Evolutionary conservation across 2,329 filamentous ascomycete species (phyloP), one percentile per base, ranked within the genome.

Genomic region (Byssothecium circinans): DNA sequence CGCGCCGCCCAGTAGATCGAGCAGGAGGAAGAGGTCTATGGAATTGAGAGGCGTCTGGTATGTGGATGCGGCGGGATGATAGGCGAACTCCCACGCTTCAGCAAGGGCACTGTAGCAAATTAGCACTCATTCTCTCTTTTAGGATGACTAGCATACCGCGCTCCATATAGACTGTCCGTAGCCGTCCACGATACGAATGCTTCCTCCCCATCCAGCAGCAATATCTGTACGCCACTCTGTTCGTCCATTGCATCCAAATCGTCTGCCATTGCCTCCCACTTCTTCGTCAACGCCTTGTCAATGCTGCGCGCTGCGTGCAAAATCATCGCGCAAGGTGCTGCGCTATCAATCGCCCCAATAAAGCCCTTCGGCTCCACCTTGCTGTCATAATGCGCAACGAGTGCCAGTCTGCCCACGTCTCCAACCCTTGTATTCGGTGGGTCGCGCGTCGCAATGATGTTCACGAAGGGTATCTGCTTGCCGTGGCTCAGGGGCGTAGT

Each of bases 331-430:
- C 92, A 97, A 14, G 94, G 91, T 15, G 89, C 94, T 1, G 94
- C 94, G 61, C 91, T 96, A 66, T 99, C 94, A 11, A 83, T 94
- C 0, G 92, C 94, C 1, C 94, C 94, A 53, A 99, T 89, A 70
- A 99, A 99, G 1, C 90, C 92, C 49, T 85, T 75, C 0, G 92
- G 94, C 23, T 79, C 79, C 53, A 87, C 79, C 72, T 95, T 88
- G 69, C 87, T 94, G 66, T 99, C 94, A 70, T 96, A 97, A 70
- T 99, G 94, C 19, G 94, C 94, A 12, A 92, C 94, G 50, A 99
- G 78, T 5, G 90, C 91, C 67, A 99, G 74, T 41, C 91, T 79
- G 23, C 85, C 85, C 3, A 95, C 88, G 56, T 96, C 86, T 1
- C 91, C 92, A 0, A 75, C 69, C 2, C 77, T 71, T 1, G 84